These are phyloP conservation scores for Arachis monticola DNA, from an alignment of 331 rosid species.

Conservation along the genomic window DNA sequence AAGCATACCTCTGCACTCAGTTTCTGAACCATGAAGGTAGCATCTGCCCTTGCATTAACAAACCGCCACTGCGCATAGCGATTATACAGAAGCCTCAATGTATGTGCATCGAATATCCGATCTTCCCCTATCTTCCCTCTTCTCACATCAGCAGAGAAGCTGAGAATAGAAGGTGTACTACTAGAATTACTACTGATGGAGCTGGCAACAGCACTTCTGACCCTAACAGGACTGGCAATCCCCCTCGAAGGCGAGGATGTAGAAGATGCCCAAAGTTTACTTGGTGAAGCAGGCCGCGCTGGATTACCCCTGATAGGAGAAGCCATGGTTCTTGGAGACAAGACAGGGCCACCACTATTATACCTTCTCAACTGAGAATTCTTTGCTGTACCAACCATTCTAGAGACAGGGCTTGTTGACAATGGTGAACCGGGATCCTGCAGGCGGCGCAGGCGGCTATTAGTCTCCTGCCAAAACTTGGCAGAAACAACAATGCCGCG, in stretches of 20 bases:
- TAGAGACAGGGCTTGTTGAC: constrained; percentile 71
- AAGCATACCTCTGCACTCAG: constrained; percentile 85
- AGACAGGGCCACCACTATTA: constrained; percentile 57
- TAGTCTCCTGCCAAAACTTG: constrained; percentile 97
- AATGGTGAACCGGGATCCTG: constrained; percentile 92
- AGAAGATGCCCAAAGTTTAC: constrained; percentile 76
- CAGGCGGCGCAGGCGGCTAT: constrained; percentile 82
- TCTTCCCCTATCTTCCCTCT: constrained; percentile 98
- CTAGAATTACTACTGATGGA: constrained; percentile 56
- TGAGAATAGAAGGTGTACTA: constrained; percentile 83
- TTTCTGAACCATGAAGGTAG: constrained; percentile 90
- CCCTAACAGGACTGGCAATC: constrained; percentile 77
- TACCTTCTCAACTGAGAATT: constrained; percentile 65
- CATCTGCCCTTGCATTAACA: constrained; percentile 95
- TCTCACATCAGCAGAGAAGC: constrained; percentile 88
- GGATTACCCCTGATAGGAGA: constrained; percentile 76
- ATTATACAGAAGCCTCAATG: constrained; percentile 89
- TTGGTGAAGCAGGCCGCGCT: constrained; percentile 82
- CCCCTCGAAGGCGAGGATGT: constrained; percentile 84
- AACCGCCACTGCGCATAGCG: constrained; percentile 94
- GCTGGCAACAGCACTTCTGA: constrained; percentile 66
- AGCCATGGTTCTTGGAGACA: constrained; percentile 75
- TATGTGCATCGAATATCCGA: constrained; percentile 88
- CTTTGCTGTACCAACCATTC: constrained; percentile 54
- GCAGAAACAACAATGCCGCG: constrained; percentile 86